phyloP scores from a whole-genome alignment of 805 yeast species.

The Spathaspora arborariae region DNA sequence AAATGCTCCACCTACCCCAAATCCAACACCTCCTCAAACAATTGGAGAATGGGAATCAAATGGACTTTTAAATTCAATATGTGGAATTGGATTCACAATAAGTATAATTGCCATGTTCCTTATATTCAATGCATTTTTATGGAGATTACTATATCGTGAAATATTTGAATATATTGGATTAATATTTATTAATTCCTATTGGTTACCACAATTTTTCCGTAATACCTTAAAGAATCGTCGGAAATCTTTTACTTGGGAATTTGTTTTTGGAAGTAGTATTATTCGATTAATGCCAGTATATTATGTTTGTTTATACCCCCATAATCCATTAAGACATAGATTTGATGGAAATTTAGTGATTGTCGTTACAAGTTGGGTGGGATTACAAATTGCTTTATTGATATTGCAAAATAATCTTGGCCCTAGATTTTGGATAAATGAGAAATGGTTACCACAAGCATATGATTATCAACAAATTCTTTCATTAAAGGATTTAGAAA shows the following conservation, averaged over 20 bases:
- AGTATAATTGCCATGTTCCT: constrained; percentile 44
- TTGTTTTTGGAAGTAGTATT: constrained; percentile 63
- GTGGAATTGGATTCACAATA: constrained; percentile 25
- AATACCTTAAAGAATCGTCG: constrained; percentile 68
- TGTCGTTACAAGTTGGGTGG: constrained; percentile 51
- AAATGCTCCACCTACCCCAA: constrained; percentile 5
- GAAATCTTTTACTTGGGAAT: constrained; percentile 66
- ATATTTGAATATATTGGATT: constrained; percentile 56
- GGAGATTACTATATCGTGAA: constrained; percentile 58
- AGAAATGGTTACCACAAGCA: constrained; percentile 68
- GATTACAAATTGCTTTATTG: constrained; percentile 54
- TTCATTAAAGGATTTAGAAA: constrained; percentile 56
- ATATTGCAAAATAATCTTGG: constrained; percentile 67
- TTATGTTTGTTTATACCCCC: constrained; percentile 51
- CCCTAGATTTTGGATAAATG: constrained; percentile 80
- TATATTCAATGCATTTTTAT: constrained; percentile 51
- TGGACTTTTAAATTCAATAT: constrained; percentile 24
- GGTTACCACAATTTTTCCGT: constrained; percentile 87
- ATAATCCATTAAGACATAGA: constrained; percentile 71
- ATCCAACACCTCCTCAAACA: constrained; percentile 4
- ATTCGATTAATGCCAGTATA: constrained; percentile 61
- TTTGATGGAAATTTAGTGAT: constrained; percentile 49
- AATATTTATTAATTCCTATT: constrained; percentile 59
- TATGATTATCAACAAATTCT: constrained; percentile 79
- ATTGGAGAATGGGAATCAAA: constrained; percentile 12